These are phyloP conservation scores for Mayamaea pseudoterrestris DNA, from an alignment of 108 stramenopile species.

Conservation along the genomic window DNA sequence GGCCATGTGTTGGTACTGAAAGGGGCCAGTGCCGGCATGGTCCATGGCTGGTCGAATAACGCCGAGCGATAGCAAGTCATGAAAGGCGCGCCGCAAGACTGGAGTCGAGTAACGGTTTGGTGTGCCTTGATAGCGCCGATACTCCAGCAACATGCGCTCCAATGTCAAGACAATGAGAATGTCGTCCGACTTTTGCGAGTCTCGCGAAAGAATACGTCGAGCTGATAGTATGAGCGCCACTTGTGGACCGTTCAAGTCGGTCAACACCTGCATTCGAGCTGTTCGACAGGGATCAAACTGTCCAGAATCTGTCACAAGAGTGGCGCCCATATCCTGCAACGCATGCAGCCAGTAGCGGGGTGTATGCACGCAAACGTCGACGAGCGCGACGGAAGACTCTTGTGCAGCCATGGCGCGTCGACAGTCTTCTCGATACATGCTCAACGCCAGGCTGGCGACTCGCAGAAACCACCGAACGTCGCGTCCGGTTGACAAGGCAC, in stretches of 20 bases:
- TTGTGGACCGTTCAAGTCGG: slow-evolving; percentile 63
- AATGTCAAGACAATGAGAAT: slow-evolving; percentile 32
- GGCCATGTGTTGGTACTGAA: slow-evolving; percentile 41
- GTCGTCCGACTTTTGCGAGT: slow-evolving; percentile 19
- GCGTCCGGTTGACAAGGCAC: slow-evolving; percentile 38
- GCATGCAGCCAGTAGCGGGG: slow-evolving; percentile 35
- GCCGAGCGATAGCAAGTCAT: slow-evolving; percentile 45
- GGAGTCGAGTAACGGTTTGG: slow-evolving; percentile 23
- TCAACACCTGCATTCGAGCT: slow-evolving; percentile 53
- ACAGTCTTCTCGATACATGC: slow-evolving; percentile 27
- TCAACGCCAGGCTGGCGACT: slow-evolving; percentile 42
- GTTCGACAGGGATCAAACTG: slow-evolving; percentile 24
- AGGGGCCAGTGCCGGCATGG: slow-evolving; percentile 45
- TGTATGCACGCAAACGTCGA: background rate
- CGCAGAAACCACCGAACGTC: slow-evolving; percentile 74
- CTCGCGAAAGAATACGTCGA: slow-evolving; percentile 50
- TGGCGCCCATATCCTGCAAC: slow-evolving; percentile 47
- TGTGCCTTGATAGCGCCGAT: slow-evolving; percentile 11
- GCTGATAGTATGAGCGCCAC: slow-evolving; percentile 57
- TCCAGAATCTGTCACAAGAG: background rate
- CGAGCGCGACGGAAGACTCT: slow-evolving; percentile 3
- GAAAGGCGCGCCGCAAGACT: slow-evolving; percentile 31
- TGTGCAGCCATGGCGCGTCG: background rate
- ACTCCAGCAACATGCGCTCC: slow-evolving; percentile 69
- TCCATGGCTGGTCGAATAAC: slow-evolving; percentile 54